These are phyloP conservation scores for Cornus florida DNA, from an alignment of 148 eudicot species.

Conservation along the genomic window DNA sequence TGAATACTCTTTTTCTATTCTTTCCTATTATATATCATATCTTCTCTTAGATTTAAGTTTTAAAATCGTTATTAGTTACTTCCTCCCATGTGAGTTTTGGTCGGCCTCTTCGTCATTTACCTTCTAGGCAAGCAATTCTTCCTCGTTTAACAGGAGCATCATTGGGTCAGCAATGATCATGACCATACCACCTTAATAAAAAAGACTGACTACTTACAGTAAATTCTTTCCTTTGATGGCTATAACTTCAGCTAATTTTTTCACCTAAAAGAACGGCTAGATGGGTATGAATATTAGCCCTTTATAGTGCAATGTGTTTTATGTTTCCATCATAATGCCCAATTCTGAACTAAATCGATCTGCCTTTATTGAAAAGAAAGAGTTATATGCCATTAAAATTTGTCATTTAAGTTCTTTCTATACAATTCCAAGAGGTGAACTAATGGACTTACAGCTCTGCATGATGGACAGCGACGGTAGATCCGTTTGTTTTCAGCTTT, in stretches of 20 bases:
- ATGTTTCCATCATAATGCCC: neutral
- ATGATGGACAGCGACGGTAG: slow-evolving; percentile 87
- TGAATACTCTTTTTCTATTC: too few relatives aligned
- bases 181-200: too few relatives aligned
- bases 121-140: too few relatives aligned
- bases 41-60: too few relatives aligned
- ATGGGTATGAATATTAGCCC: neutral
- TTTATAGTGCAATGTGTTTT: neutral
- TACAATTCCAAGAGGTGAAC: neutral
- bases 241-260: neutral
- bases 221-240: neutral
- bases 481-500: slow-evolving; percentile 66
- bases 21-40: too few relatives aligned
- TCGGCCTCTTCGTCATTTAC: too few relatives aligned
- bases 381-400: neutral
- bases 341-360: neutral
- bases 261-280: neutral
- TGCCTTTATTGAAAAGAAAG: neutral
- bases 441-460: slow-evolving; percentile 69
- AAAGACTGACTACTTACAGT: neutral
- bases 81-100: too few relatives aligned
- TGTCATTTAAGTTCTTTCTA: neutral
- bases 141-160: too few relatives aligned
- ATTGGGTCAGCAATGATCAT: too few relatives aligned
- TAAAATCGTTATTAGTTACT: too few relatives aligned